Conservation (phyloP, 108 stramenopile genomes). For the Bacterosira constricta region DNA sequence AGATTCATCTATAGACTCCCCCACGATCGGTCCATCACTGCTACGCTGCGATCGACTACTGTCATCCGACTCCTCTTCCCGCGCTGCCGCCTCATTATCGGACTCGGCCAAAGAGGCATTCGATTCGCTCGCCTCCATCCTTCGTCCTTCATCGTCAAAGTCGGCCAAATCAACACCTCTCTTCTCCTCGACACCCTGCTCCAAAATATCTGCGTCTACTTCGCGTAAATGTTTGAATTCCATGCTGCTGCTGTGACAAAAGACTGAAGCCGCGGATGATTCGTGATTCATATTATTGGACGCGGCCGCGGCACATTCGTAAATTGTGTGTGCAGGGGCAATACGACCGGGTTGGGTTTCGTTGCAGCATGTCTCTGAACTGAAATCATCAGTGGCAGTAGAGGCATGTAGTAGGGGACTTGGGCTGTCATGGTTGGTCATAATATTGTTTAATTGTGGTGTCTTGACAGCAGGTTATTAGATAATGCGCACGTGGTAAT, state of each 20-base stretch:
- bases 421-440: background rate
- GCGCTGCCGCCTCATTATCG: background rate
- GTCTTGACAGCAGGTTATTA: background rate
- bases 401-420: background rate
- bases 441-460: background rate
- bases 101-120: conserved; percentile 10
- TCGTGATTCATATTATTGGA: background rate
- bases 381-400: background rate
- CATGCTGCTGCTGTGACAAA: conserved; percentile 1
- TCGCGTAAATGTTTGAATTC: conserved; percentile 20
- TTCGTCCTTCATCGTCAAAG: conserved; percentile 34
- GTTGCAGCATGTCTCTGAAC: background rate
- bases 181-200: conserved; percentile 48
- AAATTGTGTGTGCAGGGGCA: background rate
- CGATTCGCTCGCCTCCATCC: conserved; percentile 19
- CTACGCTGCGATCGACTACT: background rate
- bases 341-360: background rate
- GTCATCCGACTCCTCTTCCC: background rate
- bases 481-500: background rate
- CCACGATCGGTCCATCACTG: background rate
- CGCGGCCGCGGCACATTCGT: background rate
- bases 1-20: background rate
- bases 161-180: conserved; percentile 20
- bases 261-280: conserved; percentile 2
- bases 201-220: conserved; percentile 46